Base-by-base conservation (phyloP, 768 basidiomycete genomes). In the Tulasnella sp. region DNA sequence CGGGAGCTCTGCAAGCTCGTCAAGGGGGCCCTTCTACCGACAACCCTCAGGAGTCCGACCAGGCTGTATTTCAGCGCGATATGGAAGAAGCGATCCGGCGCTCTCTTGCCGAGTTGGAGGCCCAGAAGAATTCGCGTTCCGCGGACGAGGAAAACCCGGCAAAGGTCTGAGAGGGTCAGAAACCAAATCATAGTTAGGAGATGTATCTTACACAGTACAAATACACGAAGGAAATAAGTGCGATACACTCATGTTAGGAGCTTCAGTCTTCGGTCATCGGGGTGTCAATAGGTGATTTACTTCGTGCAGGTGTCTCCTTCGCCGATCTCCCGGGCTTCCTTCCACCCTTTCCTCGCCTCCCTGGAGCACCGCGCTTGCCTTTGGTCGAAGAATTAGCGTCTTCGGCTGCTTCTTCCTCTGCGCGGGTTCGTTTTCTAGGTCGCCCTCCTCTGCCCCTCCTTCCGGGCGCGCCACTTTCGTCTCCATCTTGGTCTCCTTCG, bases 401-500 rank as follows among this genome's bases (percentile, higher is more conserved):
- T 82, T 36, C 84, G 79, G 7, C 83, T 76, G 9, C 79, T 77
- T 75, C 79, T 38, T 40, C 79, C 72, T 58, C 71, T 29, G 36
- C 77, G 42, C 11, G 78, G 12, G 69, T 64, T 8, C 39, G 75
- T 22, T 39, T 54, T 31, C 54, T 52, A 39, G 77, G 72, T 77
- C 71, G 72, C 49, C 71, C 14, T 75, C 77, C 64, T 64, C 58
- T 64, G 52, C 81, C 79, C 67, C 77, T 80, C 69, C 79, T 70
- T 67, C 79, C 76, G 29, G 78, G 76, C 29, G 71, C 39, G n/a
- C 40, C 40, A 45, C 25, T 49, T 29, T 75, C 74, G 36, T 77
- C 34, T 1, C 39, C 70, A 45, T 42, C 74, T 52, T 76, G 54
- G 79, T 93, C 92, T 67, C 88, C 85, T 34, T 92, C 91, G 6